Base-by-base conservation (phyloP, 2,329 filamentous ascomycete species). In the Ilyonectria mors-panacis region DNA sequence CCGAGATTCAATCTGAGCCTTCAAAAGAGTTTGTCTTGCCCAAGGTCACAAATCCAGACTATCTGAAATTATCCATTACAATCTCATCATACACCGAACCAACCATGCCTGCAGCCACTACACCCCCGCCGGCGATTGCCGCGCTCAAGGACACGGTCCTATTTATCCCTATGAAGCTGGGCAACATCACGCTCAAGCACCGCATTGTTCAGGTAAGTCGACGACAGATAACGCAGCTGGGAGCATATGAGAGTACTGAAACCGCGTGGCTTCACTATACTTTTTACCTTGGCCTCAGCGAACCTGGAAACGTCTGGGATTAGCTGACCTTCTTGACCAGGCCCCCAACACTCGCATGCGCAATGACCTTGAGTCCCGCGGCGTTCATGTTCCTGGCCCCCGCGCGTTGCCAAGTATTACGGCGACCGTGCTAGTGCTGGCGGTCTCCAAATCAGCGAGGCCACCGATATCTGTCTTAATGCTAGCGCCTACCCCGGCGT, bases 161-260 rank as follows among this genome's bases (percentile, higher is more conserved):
- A 13, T 83, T 83, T 67, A 69, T 75, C 1, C 76, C 80, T 9
- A 53, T 82, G 42, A 78, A 77, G 61, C 53, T 83, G 45, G 81
- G 81, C 26, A 71, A 75, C 17, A 60, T 76, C 30, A 68, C 67
- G 8, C 73, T 83, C 28, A 71, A 77, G 35, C 81, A 83, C 65
- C 79, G 81, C 28, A 75, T 82, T 26, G 77, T 81, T 10, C 78
- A 80, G 75, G 80, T 78, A 54, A 1, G 67, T 35, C 21, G 15
- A 28, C 7, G 8, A 5, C 55, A 17, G 39, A 15, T 9, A 9
- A 26, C n/a, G 26, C 50, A 10, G 6, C n/a, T 13, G 30, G 3
- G 9, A 33, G 8, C 30, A 12, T 12, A 12, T 3, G 9, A 33
- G 8, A 12, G 8, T 12, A 33, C 3, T 33, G 30, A 33, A 12